Evolutionary conservation across 352 stramenopile species (phyloP).

Genomic region (Peronospora farinosa): DNA sequence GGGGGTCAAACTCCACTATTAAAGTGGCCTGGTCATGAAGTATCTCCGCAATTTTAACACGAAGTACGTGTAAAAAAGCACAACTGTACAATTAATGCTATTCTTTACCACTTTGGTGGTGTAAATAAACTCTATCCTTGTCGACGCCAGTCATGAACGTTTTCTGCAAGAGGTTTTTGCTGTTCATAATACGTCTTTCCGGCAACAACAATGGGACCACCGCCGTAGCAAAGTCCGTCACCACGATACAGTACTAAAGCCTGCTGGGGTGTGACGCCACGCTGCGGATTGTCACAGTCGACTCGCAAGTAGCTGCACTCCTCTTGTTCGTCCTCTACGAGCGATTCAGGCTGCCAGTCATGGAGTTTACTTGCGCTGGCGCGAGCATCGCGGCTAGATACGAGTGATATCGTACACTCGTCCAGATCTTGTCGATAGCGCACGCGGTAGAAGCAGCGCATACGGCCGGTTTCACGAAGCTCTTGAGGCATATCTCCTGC

Average conservation of each 20-base stretch:
- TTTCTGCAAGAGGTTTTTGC: constrained; percentile 32
- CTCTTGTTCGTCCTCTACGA: constrained; percentile 7
- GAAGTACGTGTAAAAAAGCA: too few relatives aligned
- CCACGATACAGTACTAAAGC: constrained; percentile 79
- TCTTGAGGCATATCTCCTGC: constrained; percentile 27
- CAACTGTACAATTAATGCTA: too few relatives aligned
- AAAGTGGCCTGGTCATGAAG: too few relatives aligned
- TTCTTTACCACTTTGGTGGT: too few relatives aligned
- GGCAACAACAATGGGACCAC: constrained; percentile 57
- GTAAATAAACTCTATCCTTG: constrained; percentile 18
- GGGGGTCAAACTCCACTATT: too few relatives aligned
- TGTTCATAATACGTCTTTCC: constrained; percentile 68
- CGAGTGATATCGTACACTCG: constrained; percentile 57
- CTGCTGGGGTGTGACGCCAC: constrained; percentile 79
- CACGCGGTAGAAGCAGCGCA: constrained; percentile 74
- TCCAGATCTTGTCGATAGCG: constrained; percentile 75
- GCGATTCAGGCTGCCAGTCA: constrained; percentile 32
- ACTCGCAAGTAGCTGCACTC: constrained; percentile 44
- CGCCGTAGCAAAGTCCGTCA: constrained; percentile 77
- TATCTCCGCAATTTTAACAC: too few relatives aligned
- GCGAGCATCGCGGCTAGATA: constrained; percentile 32
- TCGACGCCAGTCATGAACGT: constrained; percentile 53
- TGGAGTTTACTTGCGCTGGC: constrained; percentile 39
- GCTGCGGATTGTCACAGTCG: constrained; percentile 77
- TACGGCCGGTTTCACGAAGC: constrained; percentile 16